Percentiles rank a stretch among this genome's conserved stretches.
Conservation (phyloP, 2,329 filamentous ascomycete species). For the Chaetomium olivaceum region DNA sequence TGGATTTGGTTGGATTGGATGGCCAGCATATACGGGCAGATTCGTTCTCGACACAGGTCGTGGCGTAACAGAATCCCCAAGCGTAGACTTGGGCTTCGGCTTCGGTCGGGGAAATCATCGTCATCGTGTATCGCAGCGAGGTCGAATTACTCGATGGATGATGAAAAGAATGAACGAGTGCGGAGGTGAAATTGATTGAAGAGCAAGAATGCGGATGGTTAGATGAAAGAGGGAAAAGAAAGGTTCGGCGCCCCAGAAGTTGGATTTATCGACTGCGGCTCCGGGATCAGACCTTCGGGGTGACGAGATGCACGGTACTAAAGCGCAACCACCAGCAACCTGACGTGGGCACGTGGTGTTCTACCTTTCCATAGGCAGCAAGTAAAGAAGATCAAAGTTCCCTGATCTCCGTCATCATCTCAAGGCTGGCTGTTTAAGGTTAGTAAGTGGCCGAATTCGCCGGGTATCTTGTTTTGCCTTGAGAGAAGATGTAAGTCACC, state of each 20-base stretch:
- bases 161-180: not conserved
- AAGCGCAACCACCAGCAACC: too few relatives aligned
- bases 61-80: conserved; percentile 70
- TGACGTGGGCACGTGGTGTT: too few relatives aligned
- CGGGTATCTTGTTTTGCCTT: not conserved
- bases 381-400: too few relatives aligned
- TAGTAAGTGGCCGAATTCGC: not conserved
- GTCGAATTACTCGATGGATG: not conserved
- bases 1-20: not conserved
- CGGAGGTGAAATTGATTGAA: not conserved
- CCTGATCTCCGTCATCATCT: not conserved
- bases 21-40: conserved; percentile 47
- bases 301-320: not conserved
- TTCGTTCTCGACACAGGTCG: conserved; percentile 68
- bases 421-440: not conserved
- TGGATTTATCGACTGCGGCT: not conserved
- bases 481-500: not conserved
- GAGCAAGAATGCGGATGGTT: not conserved
- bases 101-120: conserved; percentile 45
- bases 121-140: not conserved
- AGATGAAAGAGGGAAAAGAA: too few relatives aligned
- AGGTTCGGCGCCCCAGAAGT: too few relatives aligned
- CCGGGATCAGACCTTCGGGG: not conserved
- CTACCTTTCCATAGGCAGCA: too few relatives aligned
- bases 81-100: conserved; percentile 63